Conservation (phyloP, 2,329 filamentous ascomycete genomes). For the Neurospora crassa region DNA sequence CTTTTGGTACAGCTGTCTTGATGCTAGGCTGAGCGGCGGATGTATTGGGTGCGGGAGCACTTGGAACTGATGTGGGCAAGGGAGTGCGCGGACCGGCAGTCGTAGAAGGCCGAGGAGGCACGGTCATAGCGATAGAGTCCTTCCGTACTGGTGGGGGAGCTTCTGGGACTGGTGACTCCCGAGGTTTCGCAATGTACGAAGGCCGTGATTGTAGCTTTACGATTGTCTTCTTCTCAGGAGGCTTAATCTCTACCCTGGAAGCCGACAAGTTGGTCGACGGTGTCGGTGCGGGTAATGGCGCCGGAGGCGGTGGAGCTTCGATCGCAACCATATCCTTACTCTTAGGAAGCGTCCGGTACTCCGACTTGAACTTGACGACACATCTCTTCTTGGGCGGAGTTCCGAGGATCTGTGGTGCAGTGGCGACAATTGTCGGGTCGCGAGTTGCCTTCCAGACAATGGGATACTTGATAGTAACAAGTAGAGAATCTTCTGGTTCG, state of each 20-base stretch:
- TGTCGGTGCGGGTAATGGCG: neutral
- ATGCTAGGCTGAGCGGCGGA: constrained; percentile 10
- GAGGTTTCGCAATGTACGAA: constrained; percentile 14
- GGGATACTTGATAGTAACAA: constrained; percentile 37
- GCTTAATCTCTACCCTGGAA: constrained; percentile 13
- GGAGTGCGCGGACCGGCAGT: neutral
- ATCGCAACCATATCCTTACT: constrained; percentile 6
- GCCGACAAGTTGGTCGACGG: neutral
- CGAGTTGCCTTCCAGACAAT: constrained; percentile 32
- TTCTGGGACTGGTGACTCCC: neutral
- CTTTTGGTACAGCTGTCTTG: constrained; percentile 10
- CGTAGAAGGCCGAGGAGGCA: constrained; percentile 7
- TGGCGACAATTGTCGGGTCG: constrained; percentile 11
- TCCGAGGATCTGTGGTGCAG: neutral
- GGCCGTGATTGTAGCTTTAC: constrained; percentile 18
- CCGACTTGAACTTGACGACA: constrained; percentile 13
- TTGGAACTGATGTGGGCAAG: constrained; percentile 1
- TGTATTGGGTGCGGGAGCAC: constrained; percentile 1
- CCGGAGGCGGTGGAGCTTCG: constrained; percentile 5
- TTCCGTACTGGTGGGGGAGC: constrained; percentile 12
- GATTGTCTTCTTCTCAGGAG: constrained; percentile 23
- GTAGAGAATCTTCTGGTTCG: constrained; percentile 35
- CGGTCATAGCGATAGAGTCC: constrained; percentile 17
- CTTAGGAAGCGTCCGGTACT: constrained; percentile 14
- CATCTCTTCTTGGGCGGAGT: constrained; percentile 12